These are phyloP conservation scores for Fusarium nematophilum DNA, from an alignment of 2,329 filamentous ascomycete genomes.

Conservation along the genomic window DNA sequence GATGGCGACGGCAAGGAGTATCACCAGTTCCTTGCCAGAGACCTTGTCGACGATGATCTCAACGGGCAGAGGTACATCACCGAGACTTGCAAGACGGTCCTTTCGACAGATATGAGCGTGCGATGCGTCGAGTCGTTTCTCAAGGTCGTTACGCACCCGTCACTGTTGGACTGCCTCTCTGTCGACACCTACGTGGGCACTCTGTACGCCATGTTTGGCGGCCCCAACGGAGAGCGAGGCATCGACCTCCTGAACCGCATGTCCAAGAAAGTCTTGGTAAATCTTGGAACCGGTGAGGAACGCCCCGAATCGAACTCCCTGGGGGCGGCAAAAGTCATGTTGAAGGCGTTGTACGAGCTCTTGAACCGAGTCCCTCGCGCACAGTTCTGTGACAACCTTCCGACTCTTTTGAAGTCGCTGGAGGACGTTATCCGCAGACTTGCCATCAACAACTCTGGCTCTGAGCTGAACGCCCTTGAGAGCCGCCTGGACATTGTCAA, in stretches of 20 bases:
- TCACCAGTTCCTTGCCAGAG: conserved; percentile 3
- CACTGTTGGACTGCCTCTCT: conserved; percentile 47
- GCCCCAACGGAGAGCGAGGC: conserved; percentile 43
- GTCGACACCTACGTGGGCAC: conserved; percentile 49
- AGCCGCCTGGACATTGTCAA: background rate
- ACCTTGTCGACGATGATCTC: conserved; percentile 9
- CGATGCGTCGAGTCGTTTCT: conserved; percentile 38
- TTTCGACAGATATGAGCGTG: background rate
- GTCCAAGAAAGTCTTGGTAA: background rate
- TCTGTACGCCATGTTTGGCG: conserved; percentile 47
- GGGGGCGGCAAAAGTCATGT: background rate
- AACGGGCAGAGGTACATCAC: background rate
- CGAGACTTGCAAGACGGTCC: background rate
- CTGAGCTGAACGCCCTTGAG: background rate
- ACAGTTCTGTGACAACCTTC: background rate
- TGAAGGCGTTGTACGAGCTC: conserved; percentile 9
- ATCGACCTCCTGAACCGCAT: conserved; percentile 37
- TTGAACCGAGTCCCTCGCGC: background rate
- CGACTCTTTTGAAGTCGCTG: background rate
- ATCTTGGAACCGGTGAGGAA: no score
- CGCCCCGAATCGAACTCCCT: background rate
- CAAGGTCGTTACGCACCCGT: conserved; percentile 45
- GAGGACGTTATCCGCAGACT: background rate
- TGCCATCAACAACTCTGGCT: background rate
- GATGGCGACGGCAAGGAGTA: background rate